A percentile compares a stretch with the other conserved stretches of the same genome.
phyloP scores from a whole-genome alignment of 164 flowering plant species.

The Chimonanthus salicifolius region DNA sequence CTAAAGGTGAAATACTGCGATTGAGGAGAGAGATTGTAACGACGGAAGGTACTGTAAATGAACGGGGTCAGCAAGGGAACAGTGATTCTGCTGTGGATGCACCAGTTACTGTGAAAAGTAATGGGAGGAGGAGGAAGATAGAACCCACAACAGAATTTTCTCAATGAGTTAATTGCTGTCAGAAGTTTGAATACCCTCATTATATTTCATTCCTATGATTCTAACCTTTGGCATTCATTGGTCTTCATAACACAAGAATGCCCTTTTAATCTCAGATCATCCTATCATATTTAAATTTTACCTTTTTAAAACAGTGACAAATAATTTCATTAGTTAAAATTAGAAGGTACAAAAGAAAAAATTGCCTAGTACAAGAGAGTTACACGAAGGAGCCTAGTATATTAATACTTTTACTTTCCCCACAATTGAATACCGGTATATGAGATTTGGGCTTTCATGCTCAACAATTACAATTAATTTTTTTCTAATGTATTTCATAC shows the following conservation, averaged over 20 bases:
- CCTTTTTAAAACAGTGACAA: no score
- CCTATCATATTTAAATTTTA: no score
- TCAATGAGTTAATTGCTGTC: conserved; percentile 2
- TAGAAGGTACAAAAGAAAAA: no score
- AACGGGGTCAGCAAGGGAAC: conserved; percentile 19
- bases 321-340: no score
- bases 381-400: no score
- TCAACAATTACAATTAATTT: not conserved
- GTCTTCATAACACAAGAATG: not conserved
- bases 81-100: conserved; percentile 19
- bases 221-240: not conserved
- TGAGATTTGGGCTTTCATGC: not conserved
- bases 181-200: not conserved
- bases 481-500: not conserved
- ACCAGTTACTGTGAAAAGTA: conserved; percentile 39
- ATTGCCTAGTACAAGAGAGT: no score
- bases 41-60: conserved; percentile 24
- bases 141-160: conserved; percentile 13
- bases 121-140: conserved; percentile 44
- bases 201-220: not conserved
- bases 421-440: not conserved
- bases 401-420: no score
- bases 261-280: not conserved
- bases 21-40: conserved; percentile 47
- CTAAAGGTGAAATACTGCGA: conserved; percentile 82